These are phyloP conservation scores for Polygonum maritimum DNA, from an alignment of 148 eudicot species.

Conservation along the genomic window DNA sequence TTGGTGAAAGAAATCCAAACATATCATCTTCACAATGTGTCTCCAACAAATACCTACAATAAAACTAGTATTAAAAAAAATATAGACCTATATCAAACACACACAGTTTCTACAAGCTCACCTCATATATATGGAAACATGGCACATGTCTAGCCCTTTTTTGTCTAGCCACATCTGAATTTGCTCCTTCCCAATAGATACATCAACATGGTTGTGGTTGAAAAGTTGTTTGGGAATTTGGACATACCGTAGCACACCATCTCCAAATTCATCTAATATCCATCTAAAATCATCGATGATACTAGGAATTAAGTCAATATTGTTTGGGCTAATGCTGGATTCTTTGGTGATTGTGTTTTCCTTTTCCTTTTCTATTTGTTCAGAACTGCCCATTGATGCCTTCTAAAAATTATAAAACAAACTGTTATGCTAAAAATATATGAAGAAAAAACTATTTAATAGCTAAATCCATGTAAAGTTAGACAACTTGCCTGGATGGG, in stretches of 20 bases:
- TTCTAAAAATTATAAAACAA: too few species aligned
- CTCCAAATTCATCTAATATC: background rate
- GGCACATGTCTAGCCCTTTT: background rate
- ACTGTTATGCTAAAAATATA: too few species aligned
- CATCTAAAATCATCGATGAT: background rate
- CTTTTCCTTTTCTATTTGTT: background rate
- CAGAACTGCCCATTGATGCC: background rate
- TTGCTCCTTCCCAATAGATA: background rate
- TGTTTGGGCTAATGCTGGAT: background rate
- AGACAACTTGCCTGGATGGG: background rate
- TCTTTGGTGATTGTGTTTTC: background rate
- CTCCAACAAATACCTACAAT: background rate
- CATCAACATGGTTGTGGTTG: background rate
- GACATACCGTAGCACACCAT: background rate
- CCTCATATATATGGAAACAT: background rate
- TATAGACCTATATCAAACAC: too few species aligned
- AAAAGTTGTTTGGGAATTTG: background rate
- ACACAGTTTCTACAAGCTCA: background rate
- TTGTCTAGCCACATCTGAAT: background rate
- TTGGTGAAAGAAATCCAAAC: background rate
- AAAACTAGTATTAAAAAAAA: background rate
- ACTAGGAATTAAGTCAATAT: background rate
- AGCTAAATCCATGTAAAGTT: background rate
- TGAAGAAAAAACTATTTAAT: too few species aligned
- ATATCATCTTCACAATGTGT: background rate